Base-by-base conservation (phyloP, 805 yeast genomes). In the Henningerozyma blattae region DNA sequence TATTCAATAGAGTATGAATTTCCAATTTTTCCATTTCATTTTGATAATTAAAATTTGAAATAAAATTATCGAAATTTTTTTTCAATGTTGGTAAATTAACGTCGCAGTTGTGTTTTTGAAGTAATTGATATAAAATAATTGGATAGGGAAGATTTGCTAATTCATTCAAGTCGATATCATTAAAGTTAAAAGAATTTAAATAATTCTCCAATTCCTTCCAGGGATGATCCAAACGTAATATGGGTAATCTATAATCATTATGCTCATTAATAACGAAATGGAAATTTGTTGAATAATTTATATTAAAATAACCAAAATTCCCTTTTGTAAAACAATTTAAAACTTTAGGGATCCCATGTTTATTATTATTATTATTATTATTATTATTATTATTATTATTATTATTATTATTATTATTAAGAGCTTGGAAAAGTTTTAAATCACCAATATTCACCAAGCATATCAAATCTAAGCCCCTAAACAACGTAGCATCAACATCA, bases 401-500 rank as follows among this genome's bases (percentile, higher is more conserved):
- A 1, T 47, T 50, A 7, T 44, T 38, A 34, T 56, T 53, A 16
- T 37, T 34, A 2, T 14, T 22, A 30, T 40, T 38, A 70, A 76
- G 73, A 7, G 43, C 34, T 19, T 64, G 61, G 30, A 70, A 9
- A 9, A 20, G 24, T 8, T 20, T 20, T 20, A 20, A 20, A 20
- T 20, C n/a, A n/a, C n/a, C n/a, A n/a, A n/a, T n/a, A n/a, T n/a
- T n/a, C n/a, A n/a, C n/a, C n/a, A n/a, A n/a, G n/a, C n/a, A n/a
- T n/a, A n/a, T n/a, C n/a, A n/a, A n/a, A n/a, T n/a, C n/a, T n/a
- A n/a, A n/a, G 0, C 17, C 13, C 30, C 30, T 15, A 28, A 4
- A 10, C 19, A 15, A 15, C 16, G 19, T n/a, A n/a, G n/a, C n/a
- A n/a, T n/a, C n/a, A n/a, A n/a, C n/a, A n/a, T n/a, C n/a, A n/a